Percentiles rank a stretch among this genome's conserved stretches.
phyloP scores from a whole-genome alignment of 2,329 filamentous ascomycete species.

The Penicillium capsulatum region DNA sequence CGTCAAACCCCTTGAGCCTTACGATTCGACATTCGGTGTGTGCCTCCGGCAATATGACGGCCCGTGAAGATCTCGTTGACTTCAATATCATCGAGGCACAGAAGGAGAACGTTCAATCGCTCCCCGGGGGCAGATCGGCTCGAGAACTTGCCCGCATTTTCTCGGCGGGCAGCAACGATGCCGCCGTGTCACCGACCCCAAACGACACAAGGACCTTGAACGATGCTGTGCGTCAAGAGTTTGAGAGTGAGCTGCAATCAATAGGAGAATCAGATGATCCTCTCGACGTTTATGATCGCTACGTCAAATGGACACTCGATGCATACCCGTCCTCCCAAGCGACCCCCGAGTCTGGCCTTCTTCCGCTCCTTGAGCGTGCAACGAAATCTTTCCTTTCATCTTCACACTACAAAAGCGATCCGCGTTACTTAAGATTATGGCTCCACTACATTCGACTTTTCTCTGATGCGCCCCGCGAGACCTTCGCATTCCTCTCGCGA shows the following conservation, averaged over 20 bases:
- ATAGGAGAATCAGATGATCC: slow-evolving; percentile 90
- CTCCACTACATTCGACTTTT: slow-evolving; percentile 90
- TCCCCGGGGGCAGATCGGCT: slow-evolving; percentile 83
- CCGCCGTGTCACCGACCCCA: slow-evolving; percentile 60
- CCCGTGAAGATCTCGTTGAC: slow-evolving; percentile 45
- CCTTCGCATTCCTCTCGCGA: slow-evolving; percentile 83
- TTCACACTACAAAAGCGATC: slow-evolving; percentile 88
- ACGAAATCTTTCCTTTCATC: slow-evolving; percentile 86
- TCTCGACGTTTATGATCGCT: slow-evolving; percentile 90
- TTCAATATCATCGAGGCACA: slow-evolving; percentile 95
- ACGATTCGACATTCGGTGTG: slow-evolving; percentile 2
- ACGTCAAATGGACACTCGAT: slow-evolving; percentile 94
- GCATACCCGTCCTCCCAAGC: slow-evolving; percentile 92
- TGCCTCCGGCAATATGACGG: slow-evolving; percentile 40
- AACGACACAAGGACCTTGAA: slow-evolving; percentile 72
- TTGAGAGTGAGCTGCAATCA: slow-evolving; percentile 73
- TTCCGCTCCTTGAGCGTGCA: slow-evolving; percentile 83
- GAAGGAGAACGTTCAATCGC: slow-evolving; percentile 95
- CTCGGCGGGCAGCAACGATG: slow-evolving; percentile 49
- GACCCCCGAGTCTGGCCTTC: slow-evolving; percentile 83
- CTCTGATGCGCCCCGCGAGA: slow-evolving; percentile 86
- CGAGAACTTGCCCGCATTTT: slow-evolving; percentile 77
- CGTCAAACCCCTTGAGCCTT: slow-evolving; percentile 8
- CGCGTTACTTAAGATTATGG: slow-evolving; percentile 89
- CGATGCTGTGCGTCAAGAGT: slow-evolving; percentile 74